Conservation (phyloP, 2,329 filamentous ascomycete genomes). For the Fusarium sublunatum region DNA sequence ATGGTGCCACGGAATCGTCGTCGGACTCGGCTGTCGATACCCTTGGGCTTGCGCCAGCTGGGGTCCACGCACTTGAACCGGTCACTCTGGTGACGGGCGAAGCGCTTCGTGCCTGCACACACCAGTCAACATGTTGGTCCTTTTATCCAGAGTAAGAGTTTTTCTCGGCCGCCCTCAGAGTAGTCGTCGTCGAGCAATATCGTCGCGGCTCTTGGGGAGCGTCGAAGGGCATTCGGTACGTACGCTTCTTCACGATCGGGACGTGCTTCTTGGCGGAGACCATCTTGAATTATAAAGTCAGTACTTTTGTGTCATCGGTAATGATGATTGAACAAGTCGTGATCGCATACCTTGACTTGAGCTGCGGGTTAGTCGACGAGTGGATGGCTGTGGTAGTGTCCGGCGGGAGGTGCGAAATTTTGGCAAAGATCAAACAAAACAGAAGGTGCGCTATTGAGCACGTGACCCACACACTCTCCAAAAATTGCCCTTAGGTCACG, state of each 20-base stretch:
- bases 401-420: slow-evolving; percentile 49
- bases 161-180: slow-evolving; percentile 11
- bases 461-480: neutral
- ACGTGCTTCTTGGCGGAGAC: slow-evolving; percentile 99
- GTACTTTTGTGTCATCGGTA: slow-evolving; percentile 35
- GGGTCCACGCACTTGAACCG: slow-evolving; percentile 91
- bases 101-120: slow-evolving; percentile 83
- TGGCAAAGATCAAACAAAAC: slow-evolving; percentile 48
- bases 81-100: slow-evolving; percentile 98
- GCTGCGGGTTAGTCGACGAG: slow-evolving; percentile 52
- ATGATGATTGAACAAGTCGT: slow-evolving; percentile 21
- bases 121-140: slow-evolving; percentile 54
- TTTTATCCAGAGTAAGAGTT: neutral
- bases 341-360: slow-evolving; percentile 57
- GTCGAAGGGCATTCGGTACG: slow-evolving; percentile 58
- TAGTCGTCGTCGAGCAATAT: slow-evolving; percentile 33
- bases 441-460: neutral
- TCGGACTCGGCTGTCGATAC: slow-evolving; percentile 98
- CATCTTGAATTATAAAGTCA: slow-evolving; percentile 72
- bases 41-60: slow-evolving; percentile 99
- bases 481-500: slow-evolving; percentile 44
- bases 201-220: slow-evolving; percentile 21
- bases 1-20: slow-evolving; percentile 96
- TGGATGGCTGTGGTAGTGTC: slow-evolving; percentile 52
- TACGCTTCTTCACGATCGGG: slow-evolving; percentile 99